phyloP scores from a whole-genome alignment of 192 early-diverging fungal species.

The Glomus cerebriforme region DNA sequence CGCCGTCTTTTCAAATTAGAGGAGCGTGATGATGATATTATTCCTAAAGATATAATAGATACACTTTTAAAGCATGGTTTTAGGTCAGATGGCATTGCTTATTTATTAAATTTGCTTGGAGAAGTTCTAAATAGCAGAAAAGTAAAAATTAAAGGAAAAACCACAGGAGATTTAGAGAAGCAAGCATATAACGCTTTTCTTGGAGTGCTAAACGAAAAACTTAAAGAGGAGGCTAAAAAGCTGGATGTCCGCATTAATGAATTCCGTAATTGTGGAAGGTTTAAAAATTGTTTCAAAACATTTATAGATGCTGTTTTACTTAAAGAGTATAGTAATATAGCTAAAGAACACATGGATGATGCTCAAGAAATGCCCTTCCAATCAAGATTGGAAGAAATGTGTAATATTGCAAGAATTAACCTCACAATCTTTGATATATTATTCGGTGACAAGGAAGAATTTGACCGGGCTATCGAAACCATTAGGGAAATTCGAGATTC shows the following conservation, averaged over 20 bases:
- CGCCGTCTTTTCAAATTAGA: not conserved
- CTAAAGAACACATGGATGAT: not conserved
- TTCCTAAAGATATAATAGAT: not conserved
- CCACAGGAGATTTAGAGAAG: not conserved
- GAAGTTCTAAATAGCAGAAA: not conserved
- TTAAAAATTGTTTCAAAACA: too few relatives aligned
- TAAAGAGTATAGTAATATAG: not conserved
- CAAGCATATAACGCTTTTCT: not conserved
- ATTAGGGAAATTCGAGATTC: not conserved
- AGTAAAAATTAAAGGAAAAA: not conserved
- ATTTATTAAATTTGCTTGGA: conserved; percentile 6
- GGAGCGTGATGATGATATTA: not conserved
- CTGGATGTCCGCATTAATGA: not conserved
- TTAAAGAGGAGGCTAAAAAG: not conserved
- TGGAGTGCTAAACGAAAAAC: not conserved
- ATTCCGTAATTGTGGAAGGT: too few relatives aligned
- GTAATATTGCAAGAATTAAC: conserved; percentile 10
- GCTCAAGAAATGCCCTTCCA: not conserved
- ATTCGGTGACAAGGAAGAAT: not conserved
- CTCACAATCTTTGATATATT: conserved; percentile 1
- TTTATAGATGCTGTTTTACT: not conserved
- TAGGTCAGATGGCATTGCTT: conserved; percentile 7
- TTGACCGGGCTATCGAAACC: not conserved
- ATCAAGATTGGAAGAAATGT: not conserved
- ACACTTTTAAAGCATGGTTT: not conserved